Percentiles rank a stretch among this genome's conserved stretches.
Evolutionary conservation across 108 stramenopile genomes (phyloP).

Genomic region (Discostella pseudostelligera): DNA sequence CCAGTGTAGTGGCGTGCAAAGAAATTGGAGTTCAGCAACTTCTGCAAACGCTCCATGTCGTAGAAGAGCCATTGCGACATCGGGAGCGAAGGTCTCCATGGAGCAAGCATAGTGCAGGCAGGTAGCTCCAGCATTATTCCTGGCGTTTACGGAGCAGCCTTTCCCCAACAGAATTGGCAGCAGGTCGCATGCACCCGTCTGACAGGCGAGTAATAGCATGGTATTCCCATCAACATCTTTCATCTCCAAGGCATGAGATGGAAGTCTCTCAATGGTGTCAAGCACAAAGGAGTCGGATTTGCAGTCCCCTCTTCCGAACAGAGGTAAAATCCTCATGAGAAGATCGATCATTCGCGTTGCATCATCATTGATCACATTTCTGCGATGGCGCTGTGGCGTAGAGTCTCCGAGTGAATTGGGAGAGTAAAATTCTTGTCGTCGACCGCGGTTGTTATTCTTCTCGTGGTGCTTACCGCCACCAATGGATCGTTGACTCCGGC

Average conservation of each 20-base stretch:
- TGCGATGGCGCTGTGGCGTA: conserved; percentile 2
- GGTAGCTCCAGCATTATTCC: conserved; percentile 46
- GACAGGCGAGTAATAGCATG: conserved; percentile 42
- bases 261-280: conserved; percentile 46
- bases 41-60: conserved; percentile 46
- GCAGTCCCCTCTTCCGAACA: conserved; percentile 39
- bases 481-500: not conserved
- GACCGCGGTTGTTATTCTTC: not conserved
- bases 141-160: conserved; percentile 46
- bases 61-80: conserved; percentile 41
- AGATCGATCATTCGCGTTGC: conserved; percentile 38
- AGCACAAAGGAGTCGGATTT: conserved; percentile 35
- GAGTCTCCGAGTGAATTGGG: not conserved
- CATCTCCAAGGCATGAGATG: conserved; percentile 37
- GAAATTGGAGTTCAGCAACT: conserved; percentile 41
- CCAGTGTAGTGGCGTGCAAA: conserved; percentile 57
- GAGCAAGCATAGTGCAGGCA: conserved; percentile 46
- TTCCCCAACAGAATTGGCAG: conserved; percentile 36
- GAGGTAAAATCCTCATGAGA: conserved; percentile 34
- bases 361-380: conserved; percentile 15
- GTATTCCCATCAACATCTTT: conserved; percentile 43
- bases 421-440: not conserved
- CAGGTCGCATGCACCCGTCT: conserved; percentile 42
- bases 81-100: conserved; percentile 43
- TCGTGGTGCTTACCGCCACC: conserved; percentile 6